phyloP scores from a whole-genome alignment of 345 rosid genomes.

The Zanthoxylum bungeanum region DNA sequence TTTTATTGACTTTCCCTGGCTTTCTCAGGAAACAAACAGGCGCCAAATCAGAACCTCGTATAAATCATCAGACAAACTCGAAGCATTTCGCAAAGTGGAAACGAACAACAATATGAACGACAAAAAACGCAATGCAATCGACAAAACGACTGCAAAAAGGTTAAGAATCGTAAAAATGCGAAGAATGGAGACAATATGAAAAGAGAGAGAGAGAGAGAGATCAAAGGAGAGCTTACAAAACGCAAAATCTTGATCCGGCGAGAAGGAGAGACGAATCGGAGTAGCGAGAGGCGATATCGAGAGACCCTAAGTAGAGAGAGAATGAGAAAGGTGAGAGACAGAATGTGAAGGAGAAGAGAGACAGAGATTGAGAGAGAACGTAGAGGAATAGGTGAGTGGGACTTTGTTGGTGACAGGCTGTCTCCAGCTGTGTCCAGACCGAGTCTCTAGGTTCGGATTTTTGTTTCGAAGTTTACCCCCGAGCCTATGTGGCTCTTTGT shows the following conservation, averaged over 20 bases:
- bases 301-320: conserved; percentile 43
- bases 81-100: neutral
- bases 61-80: conserved; percentile 15
- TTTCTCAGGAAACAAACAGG: conserved; percentile 10
- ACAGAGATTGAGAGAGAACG: conserved; percentile 15
- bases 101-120: neutral
- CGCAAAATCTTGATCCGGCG: neutral
- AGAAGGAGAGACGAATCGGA: neutral
- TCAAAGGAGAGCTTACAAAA: conserved; percentile 1
- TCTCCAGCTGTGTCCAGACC: conserved; percentile 83
- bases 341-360: neutral
- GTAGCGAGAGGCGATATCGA: neutral
- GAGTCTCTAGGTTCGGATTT: conserved; percentile 45
- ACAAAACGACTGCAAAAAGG: neutral
- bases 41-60: neutral
- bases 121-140: neutral
- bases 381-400: conserved; percentile 64
- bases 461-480: conserved; percentile 22
- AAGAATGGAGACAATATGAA: neutral
- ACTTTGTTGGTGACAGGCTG: conserved; percentile 99
- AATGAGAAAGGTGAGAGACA: conserved; percentile 12
- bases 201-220: neutral
- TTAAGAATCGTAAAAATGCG: neutral
- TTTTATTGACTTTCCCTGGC: neutral
- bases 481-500: conserved; percentile 35